Evolutionary conservation across 169 alveolate species (phyloP), one percentile per base, ranked within the genome.

Genomic region (Ichthyophthirius multifiliis): DNA sequence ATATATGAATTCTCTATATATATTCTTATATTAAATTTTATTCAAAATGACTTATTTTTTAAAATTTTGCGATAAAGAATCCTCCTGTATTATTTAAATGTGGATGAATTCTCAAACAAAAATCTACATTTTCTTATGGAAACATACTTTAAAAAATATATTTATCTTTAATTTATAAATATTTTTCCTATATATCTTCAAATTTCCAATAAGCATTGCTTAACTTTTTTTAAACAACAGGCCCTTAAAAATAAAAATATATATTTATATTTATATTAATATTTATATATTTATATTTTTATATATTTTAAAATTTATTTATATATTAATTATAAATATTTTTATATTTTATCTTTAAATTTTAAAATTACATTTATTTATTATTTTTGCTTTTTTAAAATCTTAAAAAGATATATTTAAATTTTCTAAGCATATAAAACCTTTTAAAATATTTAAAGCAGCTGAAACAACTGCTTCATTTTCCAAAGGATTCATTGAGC

Each of bases 401-500:
- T n/a, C n/a, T n/a, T n/a, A n/a, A n/a, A n/a, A n/a, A n/a, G n/a
- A n/a, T n/a, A n/a, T n/a, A n/a, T n/a, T n/a, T n/a, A n/a, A n/a
- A n/a, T n/a, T n/a, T n/a, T n/a, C n/a, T n/a, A n/a, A n/a, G n/a
- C n/a, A n/a, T n/a, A n/a, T n/a, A n/a, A n/a, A n/a, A n/a, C n/a
- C n/a, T n/a, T 86, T 87, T 62, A 90, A 93, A 76, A 88, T 76
- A 46, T 88, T 85, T 64, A 94, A 81, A 4, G 95, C 84, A 15
- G 86, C 83, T 23, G 92, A 83, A 27, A 97, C 98, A 37, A 96
- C 98, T 13, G 99, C 98, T 90, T 98, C 99, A 86, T 98, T 93
- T 79, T 98, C 99, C 82, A 98, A 85, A 3, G 99, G 99, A 82
- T 97, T 98, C 64, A 97, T 85, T 1, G 99, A 95, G 82, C 99